These are phyloP conservation scores for Cladosporium austrohemisphaericum DNA, from an alignment of 2,329 filamentous ascomycete species.

Conservation along the genomic window DNA sequence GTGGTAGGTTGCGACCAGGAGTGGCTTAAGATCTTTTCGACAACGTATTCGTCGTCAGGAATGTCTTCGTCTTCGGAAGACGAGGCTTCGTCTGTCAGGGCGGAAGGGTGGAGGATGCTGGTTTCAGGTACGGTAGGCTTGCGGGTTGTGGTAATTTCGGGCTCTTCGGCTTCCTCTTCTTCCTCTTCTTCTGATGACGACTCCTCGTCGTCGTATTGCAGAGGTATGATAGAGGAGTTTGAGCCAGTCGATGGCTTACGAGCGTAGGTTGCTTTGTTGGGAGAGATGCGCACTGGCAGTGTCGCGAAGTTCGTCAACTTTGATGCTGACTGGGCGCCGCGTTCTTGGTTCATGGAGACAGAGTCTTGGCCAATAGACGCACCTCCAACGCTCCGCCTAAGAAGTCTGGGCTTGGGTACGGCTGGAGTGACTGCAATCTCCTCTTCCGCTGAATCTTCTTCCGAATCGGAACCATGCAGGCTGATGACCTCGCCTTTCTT, in stretches of 20 bases:
- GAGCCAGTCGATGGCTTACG: background rate
- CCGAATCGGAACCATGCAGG: background rate
- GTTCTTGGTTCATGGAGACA: background rate
- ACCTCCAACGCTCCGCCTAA: slow-evolving; percentile 10
- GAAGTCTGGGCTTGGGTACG: slow-evolving; percentile 1
- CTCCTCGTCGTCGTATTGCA: background rate
- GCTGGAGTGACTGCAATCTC: background rate
- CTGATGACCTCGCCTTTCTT: background rate
- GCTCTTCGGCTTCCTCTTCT: background rate
- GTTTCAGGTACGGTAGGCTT: background rate
- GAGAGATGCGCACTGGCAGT: slow-evolving; percentile 1
- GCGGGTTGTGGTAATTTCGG: background rate
- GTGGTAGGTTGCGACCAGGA: slow-evolving; percentile 26
- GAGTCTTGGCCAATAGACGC: background rate
- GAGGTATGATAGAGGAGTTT: slow-evolving; percentile 1
- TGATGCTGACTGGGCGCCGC: background rate
- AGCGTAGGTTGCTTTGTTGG: background rate
- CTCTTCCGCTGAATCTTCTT: background rate
- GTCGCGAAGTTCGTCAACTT: background rate
- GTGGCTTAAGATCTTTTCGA: slow-evolving; percentile 28
- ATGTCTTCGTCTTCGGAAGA: slow-evolving; percentile 15
- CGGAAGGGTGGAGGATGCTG: slow-evolving; percentile 7
- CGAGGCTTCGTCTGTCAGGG: background rate
- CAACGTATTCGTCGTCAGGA: slow-evolving; percentile 20
- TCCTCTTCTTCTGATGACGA: background rate